Percentiles rank a stretch among this genome's conserved stretches.
Evolutionary conservation across 1,139 yeast genomes (phyloP).

Genomic region (Suhomyces choctaworum): DNA sequence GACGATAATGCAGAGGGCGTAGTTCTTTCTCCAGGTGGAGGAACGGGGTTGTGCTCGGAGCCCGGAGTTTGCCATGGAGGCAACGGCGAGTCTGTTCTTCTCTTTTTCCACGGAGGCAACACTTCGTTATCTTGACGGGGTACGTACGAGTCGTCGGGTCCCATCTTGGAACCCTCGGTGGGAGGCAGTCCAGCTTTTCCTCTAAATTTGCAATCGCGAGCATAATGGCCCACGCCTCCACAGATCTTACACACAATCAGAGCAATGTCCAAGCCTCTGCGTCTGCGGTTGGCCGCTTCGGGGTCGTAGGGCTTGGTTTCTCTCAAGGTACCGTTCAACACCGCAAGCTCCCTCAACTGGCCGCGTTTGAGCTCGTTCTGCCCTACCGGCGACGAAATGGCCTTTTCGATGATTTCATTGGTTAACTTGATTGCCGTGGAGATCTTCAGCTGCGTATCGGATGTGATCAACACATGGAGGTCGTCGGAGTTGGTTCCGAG

Average conservation of each 20-base stretch:
- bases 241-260: slow-evolving; percentile 73
- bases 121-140: slow-evolving; percentile 4
- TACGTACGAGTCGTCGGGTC: slow-evolving; percentile 4
- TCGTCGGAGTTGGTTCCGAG: slow-evolving; percentile 55
- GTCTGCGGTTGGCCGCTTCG: slow-evolving; percentile 51
- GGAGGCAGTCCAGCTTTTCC: slow-evolving; percentile 6
- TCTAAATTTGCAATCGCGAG: slow-evolving; percentile 70
- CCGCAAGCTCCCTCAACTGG: slow-evolving; percentile 89
- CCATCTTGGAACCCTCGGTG: slow-evolving; percentile 3
- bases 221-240: slow-evolving; percentile 83
- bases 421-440: slow-evolving; percentile 74
- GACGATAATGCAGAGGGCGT: slow-evolving; percentile 4
- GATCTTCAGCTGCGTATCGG: slow-evolving; percentile 78
- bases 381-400: slow-evolving; percentile 86
- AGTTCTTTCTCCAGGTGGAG: slow-evolving; percentile 9
- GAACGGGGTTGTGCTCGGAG: slow-evolving; percentile 7
- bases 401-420: slow-evolving; percentile 76
- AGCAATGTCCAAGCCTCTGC: slow-evolving; percentile 51
- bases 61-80: slow-evolving; percentile 19
- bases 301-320: slow-evolving; percentile 72
- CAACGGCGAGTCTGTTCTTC: slow-evolving; percentile 12
- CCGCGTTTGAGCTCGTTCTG: slow-evolving; percentile 89
- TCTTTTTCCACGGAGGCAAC: slow-evolving; percentile 19
- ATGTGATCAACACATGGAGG: slow-evolving; percentile 82
- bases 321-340: slow-evolving; percentile 88